Evolutionary conservation across 768 basidiomycete genomes (phyloP).

Genomic region (Coprinopsis marcescibilis): DNA sequence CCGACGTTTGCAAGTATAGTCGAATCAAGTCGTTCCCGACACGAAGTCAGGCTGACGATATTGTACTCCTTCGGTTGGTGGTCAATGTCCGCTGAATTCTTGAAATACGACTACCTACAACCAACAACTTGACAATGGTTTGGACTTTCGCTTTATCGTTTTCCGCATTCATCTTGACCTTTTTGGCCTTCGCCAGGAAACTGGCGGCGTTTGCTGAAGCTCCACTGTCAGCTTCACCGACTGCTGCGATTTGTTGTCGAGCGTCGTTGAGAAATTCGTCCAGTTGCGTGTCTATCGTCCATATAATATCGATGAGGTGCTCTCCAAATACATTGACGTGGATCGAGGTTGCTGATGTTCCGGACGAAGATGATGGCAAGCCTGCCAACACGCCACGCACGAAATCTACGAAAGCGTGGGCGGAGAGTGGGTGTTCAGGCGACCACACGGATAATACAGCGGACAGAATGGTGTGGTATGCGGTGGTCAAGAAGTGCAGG

Average conservation of each 20-base stretch:
- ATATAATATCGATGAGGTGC: constrained; percentile 70
- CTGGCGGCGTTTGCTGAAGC: constrained; percentile 15
- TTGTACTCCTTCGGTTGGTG: constrained; percentile 41
- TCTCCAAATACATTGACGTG: constrained; percentile 50
- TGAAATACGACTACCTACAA: constrained; percentile 38
- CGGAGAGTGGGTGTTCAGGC: constrained; percentile 38
- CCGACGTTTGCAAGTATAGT: constrained; percentile 56
- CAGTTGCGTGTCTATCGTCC: constrained; percentile 73
- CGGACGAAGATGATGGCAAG: constrained; percentile 65
- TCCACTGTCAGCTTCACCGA: constrained; percentile 28
- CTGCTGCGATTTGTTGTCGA: constrained; percentile 33
- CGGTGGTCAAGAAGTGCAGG: constrained; percentile 54
- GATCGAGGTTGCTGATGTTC: constrained; percentile 42
- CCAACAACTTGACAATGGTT: constrained; percentile 50
- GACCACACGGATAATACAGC: constrained; percentile 56
- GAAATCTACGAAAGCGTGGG: constrained; percentile 53
- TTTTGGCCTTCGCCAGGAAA: constrained; percentile 32
- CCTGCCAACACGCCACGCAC: constrained; percentile 53
- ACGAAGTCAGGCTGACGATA: constrained; percentile 53
- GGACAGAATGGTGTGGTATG: constrained; percentile 63
- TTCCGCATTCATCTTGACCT: constrained; percentile 49
- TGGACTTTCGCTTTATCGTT: constrained; percentile 59
- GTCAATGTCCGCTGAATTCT: constrained; percentile 2
- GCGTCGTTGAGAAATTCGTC: constrained; percentile 64
- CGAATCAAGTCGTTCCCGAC: constrained; percentile 72